Evolutionary conservation across 352 stramenopile genomes (phyloP), one percentile per base, ranked within the genome.

Genomic region (Pythium dissotocum): DNA sequence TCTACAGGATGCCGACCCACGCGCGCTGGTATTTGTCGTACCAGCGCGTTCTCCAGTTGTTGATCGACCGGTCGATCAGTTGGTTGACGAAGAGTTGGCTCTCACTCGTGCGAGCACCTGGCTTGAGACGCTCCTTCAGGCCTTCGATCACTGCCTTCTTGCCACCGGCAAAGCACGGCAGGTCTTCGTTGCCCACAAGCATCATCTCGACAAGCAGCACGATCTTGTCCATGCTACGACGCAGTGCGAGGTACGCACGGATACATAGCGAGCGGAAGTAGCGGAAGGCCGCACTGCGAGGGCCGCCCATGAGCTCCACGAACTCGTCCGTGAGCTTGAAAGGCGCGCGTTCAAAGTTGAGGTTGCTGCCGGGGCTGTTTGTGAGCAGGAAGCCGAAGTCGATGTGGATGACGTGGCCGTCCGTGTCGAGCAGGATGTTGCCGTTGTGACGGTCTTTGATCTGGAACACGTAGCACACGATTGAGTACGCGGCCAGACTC

Each of bases 391-490:
- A 99, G 16, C 98, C 98, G 78, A 99, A 99, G 80, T 99, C 98
- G 65, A 99, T 99, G 83, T 99, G 97, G 58, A 99, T 95, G 14
- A 99, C 77, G 74, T 98, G 97, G 18, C 98, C 97, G 32, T 96
- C 79, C 14, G 87, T 97, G 78, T 99, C 97, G 44, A 99, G 85
- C 68, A 99, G 91, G 40, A 99, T 99, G 76, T 99, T 99, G 53
- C 97, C 98, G 72, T 99, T 99, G 84, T 99, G 98, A 2, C 97
- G 88, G 76, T 99, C 98, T 74, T 99, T 99, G 67, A 99, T 92
- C 67, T 97, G 93, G 61, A 99, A 89, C 14, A 99, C 83, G 75
- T 99, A 99, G 66, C 89, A 98, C 16, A 99, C 89, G 33, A 99
- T 92, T 26, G 95, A 99, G 77, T 99, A 99, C 42, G 94, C 98